phyloP scores from a whole-genome alignment of 306 rosid species.

The Ziziphus jujuba region DNA sequence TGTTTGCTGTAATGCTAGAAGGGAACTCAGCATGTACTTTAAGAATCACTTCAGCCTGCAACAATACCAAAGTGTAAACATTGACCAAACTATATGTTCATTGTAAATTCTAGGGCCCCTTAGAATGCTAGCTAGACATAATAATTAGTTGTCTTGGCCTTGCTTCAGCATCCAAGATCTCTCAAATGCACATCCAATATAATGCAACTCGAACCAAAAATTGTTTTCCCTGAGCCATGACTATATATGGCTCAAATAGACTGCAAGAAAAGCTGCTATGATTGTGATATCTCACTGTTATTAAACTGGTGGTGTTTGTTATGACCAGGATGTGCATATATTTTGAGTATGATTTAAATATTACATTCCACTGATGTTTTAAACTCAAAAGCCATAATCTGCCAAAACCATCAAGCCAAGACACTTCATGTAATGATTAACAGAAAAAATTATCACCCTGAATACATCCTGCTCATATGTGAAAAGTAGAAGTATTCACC shows the following conservation, averaged over 20 bases:
- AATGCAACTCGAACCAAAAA: no score
- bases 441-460: not conserved
- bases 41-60: slow-evolving; percentile 73
- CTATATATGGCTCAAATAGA: no score
- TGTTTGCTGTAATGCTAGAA: slow-evolving; percentile 71
- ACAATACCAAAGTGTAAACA: not conserved
- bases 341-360: not conserved
- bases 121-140: no score
- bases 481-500: slow-evolving; percentile 35
- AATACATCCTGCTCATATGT: not conserved
- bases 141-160: no score
- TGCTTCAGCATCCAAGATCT: no score
- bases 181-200: no score
- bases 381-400: not conserved
- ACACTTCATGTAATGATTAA: not conserved
- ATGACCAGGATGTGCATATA: no score
- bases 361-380: not conserved
- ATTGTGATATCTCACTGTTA: no score
- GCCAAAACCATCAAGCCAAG: not conserved
- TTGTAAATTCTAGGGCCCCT: not conserved
- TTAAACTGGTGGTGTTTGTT: no score
- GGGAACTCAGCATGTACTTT: slow-evolving; percentile 74
- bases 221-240: no score
- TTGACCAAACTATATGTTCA: not conserved
- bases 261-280: no score